Percentiles rank a stretch among this genome's conserved stretches.
These are phyloP conservation scores for Schoenoplectus tabernaemontani DNA, from an alignment of 202 grass and related monocot genomes.

Conservation along the genomic window DNA sequence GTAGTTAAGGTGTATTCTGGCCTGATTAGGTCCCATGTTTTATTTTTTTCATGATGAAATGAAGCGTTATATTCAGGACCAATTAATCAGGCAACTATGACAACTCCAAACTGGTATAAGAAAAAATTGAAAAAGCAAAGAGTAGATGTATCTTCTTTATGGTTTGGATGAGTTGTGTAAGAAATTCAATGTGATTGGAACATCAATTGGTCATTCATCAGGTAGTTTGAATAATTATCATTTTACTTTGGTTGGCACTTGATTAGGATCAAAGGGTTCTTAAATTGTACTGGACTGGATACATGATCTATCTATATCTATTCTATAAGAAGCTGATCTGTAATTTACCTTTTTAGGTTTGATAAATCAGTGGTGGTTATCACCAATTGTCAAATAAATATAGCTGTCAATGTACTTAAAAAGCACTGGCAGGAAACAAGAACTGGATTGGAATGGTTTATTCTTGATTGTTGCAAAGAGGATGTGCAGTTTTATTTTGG, in stretches of 20 bases:
- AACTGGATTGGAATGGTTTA: neutral
- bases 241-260: neutral
- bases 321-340: neutral
- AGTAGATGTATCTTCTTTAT: neutral
- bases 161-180: neutral
- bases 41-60: neutral
- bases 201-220: neutral
- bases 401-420: neutral
- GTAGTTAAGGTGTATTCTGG: neutral
- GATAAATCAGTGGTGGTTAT: neutral
- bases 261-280: neutral
- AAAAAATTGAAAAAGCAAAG: neutral
- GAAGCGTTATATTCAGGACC: neutral
- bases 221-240: neutral
- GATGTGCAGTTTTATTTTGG: neutral
- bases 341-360: neutral
- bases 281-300: neutral
- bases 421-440: neutral
- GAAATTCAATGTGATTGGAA: neutral
- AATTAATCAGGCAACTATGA: neutral
- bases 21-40: neutral
- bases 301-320: neutral
- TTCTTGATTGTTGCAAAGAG: neutral
- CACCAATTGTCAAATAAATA: neutral
- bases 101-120: neutral